Base-by-base conservation (phyloP, 2,329 filamentous ascomycete species). In the Colletotrichum tropicale region DNA sequence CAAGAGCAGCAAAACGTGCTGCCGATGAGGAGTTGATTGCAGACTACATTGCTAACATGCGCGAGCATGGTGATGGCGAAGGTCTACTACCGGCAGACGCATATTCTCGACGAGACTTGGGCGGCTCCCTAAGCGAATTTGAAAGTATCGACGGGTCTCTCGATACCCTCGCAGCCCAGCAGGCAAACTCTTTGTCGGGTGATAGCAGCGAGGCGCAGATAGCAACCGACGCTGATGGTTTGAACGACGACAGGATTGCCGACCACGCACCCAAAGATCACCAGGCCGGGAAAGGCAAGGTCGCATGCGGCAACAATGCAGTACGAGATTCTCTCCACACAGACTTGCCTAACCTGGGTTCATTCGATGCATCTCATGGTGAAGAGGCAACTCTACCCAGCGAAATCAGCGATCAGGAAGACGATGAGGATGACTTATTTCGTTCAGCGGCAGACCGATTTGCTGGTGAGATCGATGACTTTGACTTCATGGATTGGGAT, bases 401-500 rank as follows among this genome's bases (percentile, higher is more conserved):
- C 10, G 36, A 55, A 15, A 55, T 26, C 16, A 67, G 62, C 38
- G 43, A 67, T 10, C 38, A 66, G 28, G 71, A 64, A 13, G 56
- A 38, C 9, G 16, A 52, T 7, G 62, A 64, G 67, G 74, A 76
- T n/a, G 74, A 81, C 32, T 62, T 66, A 3, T 74, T 74, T 30
- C 43, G 32, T 28, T 52, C 21, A 18, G 60, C 36, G 30, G 70
- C 74, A 48, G 70, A 74, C 15, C 43, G 58, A 16, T 66, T 73
- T 21, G 71, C 70, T 5, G 55, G 58, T 30, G 85, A 84, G 3
- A 90, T 92, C 76, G 92, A 93, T 76, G 94, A 92, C 10, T 93
- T 98, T 77, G 95, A 98, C 81, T 87, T 98, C 60, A 96, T 97
- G 93, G 95, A 98, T 80, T 95, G 94, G 85, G 90, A 94, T 18